Conservation (phyloP, 1,139 yeast genomes). For the Geotrichum candidum region DNA sequence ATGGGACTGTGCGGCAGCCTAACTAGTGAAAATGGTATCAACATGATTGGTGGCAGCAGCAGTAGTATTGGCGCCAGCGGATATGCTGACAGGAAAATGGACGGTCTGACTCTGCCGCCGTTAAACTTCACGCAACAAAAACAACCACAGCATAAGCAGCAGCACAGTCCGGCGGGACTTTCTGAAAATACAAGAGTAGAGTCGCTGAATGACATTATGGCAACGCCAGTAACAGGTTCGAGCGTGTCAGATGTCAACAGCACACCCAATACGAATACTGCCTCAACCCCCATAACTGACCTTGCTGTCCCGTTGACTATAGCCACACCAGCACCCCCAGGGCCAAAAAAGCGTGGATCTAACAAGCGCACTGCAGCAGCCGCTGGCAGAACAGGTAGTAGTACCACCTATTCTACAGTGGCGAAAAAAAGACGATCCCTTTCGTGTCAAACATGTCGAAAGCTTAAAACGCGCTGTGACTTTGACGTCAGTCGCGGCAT, state of each 20-base stretch:
- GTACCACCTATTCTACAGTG: neutral
- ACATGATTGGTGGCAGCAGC: neutral
- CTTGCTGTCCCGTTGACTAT: neutral
- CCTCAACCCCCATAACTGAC: neutral
- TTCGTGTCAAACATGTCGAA: constrained; percentile 49
- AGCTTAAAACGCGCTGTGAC: constrained; percentile 50
- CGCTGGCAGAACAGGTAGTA: too few relatives aligned
- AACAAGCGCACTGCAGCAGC: neutral
- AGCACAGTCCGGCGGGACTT: neutral
- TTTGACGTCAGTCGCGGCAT: constrained; percentile 38
- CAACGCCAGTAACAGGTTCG: neutral
- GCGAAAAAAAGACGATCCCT: constrained; percentile 40
- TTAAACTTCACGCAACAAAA: neutral
- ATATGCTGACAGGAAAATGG: neutral
- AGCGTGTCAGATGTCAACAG: neutral
- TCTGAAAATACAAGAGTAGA: too few relatives aligned
- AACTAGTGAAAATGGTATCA: neutral
- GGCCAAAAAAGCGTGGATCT: neutral
- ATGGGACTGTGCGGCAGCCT: neutral
- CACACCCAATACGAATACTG: neutral
- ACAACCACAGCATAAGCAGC: neutral
- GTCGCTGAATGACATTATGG: neutral
- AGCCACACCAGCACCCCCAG: neutral
- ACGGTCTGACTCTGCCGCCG: neutral
- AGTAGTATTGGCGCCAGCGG: neutral